phyloP scores from a whole-genome alignment of 139 green algal species.

The Chlorella sp. region DNA sequence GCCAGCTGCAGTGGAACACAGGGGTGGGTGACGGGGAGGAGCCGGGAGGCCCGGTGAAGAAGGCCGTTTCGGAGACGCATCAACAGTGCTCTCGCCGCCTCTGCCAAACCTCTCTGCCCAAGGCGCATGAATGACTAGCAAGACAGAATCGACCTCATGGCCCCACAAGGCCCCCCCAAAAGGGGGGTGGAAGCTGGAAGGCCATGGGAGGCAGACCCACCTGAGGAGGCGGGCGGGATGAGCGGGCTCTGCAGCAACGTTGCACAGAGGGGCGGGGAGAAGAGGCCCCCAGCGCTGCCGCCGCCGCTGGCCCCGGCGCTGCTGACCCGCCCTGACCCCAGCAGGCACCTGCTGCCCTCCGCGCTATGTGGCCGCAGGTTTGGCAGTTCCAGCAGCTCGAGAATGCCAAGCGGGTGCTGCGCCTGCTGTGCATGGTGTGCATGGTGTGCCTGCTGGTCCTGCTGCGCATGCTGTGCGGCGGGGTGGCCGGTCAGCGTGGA shows the following conservation, averaged over 20 bases:
- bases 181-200: no score
- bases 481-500: not conserved
- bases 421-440: not conserved
- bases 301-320: not conserved
- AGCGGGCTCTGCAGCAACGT: conserved; percentile 30
- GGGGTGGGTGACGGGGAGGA: not conserved
- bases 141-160: no score
- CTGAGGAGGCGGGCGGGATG: not conserved
- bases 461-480: not conserved
- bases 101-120: no score
- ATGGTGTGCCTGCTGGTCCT: not conserved
- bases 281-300: not conserved
- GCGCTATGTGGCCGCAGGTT: conserved; percentile 11
- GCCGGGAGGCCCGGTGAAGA: not conserved
- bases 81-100: no score
- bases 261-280: conserved; percentile 17
- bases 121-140: no score
- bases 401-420: not conserved
- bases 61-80: no score
- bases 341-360: not conserved
- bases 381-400: conserved; percentile 1
- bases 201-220: not conserved
- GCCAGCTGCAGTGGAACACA: not conserved
- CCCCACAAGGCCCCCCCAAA: no score
- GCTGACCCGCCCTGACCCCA: not conserved